A percentile compares a stretch with the other conserved stretches of the same genome.
Evolutionary conservation across 306 rosid genomes (phyloP).

Genomic region (Prunus fruticosa): DNA sequence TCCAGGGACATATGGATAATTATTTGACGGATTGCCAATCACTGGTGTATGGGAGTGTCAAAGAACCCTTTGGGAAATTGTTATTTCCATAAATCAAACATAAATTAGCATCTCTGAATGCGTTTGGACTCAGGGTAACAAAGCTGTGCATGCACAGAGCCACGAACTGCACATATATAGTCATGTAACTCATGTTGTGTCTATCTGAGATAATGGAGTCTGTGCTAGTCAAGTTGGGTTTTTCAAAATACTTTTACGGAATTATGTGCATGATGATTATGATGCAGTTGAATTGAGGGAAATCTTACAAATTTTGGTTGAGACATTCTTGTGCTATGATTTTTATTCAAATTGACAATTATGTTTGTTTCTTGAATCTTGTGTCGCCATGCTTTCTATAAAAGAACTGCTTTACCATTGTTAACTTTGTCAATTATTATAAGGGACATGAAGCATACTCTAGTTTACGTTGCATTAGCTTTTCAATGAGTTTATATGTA

Average conservation of each 20-base stretch:
- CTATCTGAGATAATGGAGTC: background rate
- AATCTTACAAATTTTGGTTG: background rate
- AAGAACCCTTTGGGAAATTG: background rate
- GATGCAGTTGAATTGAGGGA: background rate
- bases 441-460: background rate
- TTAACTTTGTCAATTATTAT: background rate
- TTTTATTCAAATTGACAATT: background rate
- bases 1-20: background rate
- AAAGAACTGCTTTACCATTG: background rate
- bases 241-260: background rate
- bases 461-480: background rate
- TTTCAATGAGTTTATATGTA: background rate
- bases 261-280: background rate
- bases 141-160: background rate
- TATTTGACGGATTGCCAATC: background rate
- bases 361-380: too few relatives aligned
- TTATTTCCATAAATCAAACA: background rate
- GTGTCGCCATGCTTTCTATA: too few relatives aligned
- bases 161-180: background rate
- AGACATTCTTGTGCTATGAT: constrained; percentile 1
- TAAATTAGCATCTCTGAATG: background rate
- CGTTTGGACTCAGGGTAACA: background rate
- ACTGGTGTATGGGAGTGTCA: background rate
- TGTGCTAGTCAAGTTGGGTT: background rate
- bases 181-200: too few relatives aligned